Evolutionary conservation across 768 basidiomycete species (phyloP), one percentile per base, ranked within the genome.

Genomic region (Lactifluus volemus): DNA sequence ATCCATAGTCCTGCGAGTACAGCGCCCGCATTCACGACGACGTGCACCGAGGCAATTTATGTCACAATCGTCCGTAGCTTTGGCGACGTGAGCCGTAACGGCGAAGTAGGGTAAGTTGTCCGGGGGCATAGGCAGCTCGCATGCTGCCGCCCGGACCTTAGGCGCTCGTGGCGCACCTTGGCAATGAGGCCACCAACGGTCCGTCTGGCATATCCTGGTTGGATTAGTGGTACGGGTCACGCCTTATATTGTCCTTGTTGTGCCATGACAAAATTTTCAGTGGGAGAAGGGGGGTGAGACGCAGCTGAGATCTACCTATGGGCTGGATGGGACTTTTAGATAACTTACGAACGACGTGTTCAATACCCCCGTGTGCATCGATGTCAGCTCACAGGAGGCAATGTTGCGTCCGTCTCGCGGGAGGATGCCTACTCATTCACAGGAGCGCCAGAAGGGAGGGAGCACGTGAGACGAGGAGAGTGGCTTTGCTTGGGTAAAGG

Each of bases 291-390:
- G 32, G 7, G 32, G 32, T n/a, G n/a, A n/a, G n/a, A n/a, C 32
- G 7, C 32, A 3, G 32, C 7, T 32, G 7, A 25, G 12, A 19
- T 14, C 15, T 38, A 15, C 36, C 32, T 32, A n/a, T n/a, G n/a
- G 32, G 32, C 7, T 4, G 3, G 32, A 32, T 3, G 32, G 32
- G 32, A 7, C 7, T 32, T 32, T 7, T n/a, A n/a, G n/a, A n/a
- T 32, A 38, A 77, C 81, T 50, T 70, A 85, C 85, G 77, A 15
- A 78, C 76, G 21, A 88, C 85, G 65, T 88, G 85, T 63, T 88
- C 86, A 57, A 88, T 88, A 5, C 84, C 83, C 61, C 89, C 89
- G 70, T 91, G 89, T 12, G 86, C 68, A 67, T 81, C 81, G 47
- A 92, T 75, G 38, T 91, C 88, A 83, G 60, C n/a, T 79, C 73